Conservation (phyloP, 495 filamentous ascomycete species). For the Neurospora sp. region DNA sequence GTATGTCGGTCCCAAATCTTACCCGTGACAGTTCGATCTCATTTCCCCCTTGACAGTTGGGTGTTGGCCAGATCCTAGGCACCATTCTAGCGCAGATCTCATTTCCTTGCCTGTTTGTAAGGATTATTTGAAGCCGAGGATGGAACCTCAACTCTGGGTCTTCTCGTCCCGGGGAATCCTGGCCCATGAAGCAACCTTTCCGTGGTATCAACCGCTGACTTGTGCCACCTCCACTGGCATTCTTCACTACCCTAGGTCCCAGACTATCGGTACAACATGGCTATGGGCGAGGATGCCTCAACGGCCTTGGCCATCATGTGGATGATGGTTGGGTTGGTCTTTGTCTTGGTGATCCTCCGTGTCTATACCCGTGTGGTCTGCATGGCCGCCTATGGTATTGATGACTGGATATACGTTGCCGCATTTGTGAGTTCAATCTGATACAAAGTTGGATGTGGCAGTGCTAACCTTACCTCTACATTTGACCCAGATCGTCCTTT, state of each 20-base stretch:
- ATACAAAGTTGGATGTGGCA: background rate
- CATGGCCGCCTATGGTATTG: constrained; percentile 20
- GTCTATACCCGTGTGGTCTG: constrained; percentile 25
- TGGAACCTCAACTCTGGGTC: background rate
- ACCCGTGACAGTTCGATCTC: background rate
- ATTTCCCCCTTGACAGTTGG: background rate
- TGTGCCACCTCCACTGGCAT: background rate
- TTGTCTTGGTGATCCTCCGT: constrained; percentile 14
- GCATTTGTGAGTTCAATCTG: constrained; percentile 2
- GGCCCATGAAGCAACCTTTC: background rate
- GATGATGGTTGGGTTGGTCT: constrained; percentile 12
- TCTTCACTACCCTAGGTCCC: background rate
- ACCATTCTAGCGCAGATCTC: background rate
- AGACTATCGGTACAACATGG: background rate
- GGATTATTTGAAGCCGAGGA: background rate
- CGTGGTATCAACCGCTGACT: background rate
- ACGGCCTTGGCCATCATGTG: constrained; percentile 15
- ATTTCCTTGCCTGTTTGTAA: background rate
- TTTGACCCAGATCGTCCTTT: constrained; percentile 9
- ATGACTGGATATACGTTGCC: constrained; percentile 24
- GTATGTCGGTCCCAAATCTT: background rate
- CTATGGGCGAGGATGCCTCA: background rate
- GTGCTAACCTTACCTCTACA: background rate
- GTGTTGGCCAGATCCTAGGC: background rate
- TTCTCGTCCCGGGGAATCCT: background rate